Evolutionary conservation across 495 filamentous ascomycete genomes (phyloP).

Genomic region (Lineolata rhizophorae): DNA sequence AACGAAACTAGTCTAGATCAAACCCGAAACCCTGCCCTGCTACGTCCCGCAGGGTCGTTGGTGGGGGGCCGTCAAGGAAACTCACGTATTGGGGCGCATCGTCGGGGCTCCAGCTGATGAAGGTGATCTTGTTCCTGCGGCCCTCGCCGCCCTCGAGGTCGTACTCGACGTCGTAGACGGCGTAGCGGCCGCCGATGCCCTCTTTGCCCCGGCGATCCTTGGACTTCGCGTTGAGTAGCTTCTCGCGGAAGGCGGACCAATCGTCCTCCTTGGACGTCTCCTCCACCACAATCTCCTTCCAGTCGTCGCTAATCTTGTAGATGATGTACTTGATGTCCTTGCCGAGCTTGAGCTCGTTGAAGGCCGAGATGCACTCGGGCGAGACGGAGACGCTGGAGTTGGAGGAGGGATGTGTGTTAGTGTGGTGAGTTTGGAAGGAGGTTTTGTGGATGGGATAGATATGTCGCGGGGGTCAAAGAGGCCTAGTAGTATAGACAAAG

Average conservation of each 20-base stretch:
- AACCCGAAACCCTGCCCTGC: not conserved
- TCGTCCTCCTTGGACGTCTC: slow-evolving; percentile 32
- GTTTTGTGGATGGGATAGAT: too few species aligned
- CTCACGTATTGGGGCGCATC: slow-evolving; percentile 62
- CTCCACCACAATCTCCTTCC: slow-evolving; percentile 68
- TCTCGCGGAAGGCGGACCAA: slow-evolving; percentile 43
- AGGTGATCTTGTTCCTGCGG: slow-evolving; percentile 71
- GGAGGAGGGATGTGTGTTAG: too few species aligned
- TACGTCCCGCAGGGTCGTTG: too few species aligned
- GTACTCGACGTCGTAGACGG: slow-evolving; percentile 85
- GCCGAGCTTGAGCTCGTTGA: slow-evolving; percentile 79
- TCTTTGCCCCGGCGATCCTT: slow-evolving; percentile 42
- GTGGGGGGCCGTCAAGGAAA: slow-evolving; percentile 10
- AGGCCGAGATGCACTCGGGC: slow-evolving; percentile 58
- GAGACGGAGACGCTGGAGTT: slow-evolving; percentile 54
- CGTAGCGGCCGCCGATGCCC: slow-evolving; percentile 52
- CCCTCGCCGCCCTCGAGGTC: slow-evolving; percentile 60
- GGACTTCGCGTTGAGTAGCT: slow-evolving; percentile 44
- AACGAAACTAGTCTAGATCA: not conserved
- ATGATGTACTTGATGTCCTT: slow-evolving; percentile 86
- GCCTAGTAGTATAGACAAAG: too few species aligned
- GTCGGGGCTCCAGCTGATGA: slow-evolving; percentile 84
- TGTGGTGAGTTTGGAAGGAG: too few species aligned
- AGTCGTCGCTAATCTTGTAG: slow-evolving; percentile 89
- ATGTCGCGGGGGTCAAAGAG: too few species aligned